A percentile compares a stretch with the other conserved stretches of the same genome.
Evolutionary conservation across 192 early-diverging fungal species (phyloP).

Genomic region (Gryganskiella cystojenkinii): DNA sequence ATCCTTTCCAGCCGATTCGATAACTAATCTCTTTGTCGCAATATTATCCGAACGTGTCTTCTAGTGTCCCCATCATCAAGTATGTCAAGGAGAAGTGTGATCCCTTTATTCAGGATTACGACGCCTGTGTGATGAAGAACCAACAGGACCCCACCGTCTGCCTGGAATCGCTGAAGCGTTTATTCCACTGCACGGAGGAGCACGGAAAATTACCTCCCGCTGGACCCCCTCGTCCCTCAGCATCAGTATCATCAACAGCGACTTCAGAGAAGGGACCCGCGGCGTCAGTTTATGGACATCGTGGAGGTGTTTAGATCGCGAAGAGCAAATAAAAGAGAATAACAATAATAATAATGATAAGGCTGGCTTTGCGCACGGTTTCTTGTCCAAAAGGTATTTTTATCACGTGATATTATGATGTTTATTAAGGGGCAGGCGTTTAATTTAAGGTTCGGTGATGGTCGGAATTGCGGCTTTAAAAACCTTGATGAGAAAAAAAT

Average conservation of each 20-base stretch:
- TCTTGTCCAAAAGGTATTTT: too few relatives aligned
- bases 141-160: slow-evolving; percentile 61
- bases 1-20: too few relatives aligned
- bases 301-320: slow-evolving; percentile 19
- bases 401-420: too few relatives aligned
- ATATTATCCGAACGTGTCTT: too few relatives aligned
- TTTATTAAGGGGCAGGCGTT: background rate
- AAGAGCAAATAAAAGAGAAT: background rate
- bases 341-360: too few relatives aligned
- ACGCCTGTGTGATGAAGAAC: slow-evolving; percentile 61
- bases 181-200: slow-evolving; percentile 67
- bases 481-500: background rate
- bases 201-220: slow-evolving; percentile 42
- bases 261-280: slow-evolving; percentile 4
- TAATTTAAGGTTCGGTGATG: background rate
- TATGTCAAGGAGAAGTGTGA: slow-evolving; percentile 67
- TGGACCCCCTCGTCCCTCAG: slow-evolving; percentile 31
- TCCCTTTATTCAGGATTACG: slow-evolving; percentile 62
- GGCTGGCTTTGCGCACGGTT: too few relatives aligned
- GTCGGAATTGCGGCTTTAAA: background rate
- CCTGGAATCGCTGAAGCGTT: slow-evolving; percentile 57
- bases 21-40: too few relatives aligned
- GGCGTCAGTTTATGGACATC: slow-evolving; percentile 29
- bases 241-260: background rate
- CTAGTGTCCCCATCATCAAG: slow-evolving; percentile 67